These are phyloP conservation scores for Rhynchosporium secalis DNA, from an alignment of 2,329 filamentous ascomycete species.

Conservation along the genomic window DNA sequence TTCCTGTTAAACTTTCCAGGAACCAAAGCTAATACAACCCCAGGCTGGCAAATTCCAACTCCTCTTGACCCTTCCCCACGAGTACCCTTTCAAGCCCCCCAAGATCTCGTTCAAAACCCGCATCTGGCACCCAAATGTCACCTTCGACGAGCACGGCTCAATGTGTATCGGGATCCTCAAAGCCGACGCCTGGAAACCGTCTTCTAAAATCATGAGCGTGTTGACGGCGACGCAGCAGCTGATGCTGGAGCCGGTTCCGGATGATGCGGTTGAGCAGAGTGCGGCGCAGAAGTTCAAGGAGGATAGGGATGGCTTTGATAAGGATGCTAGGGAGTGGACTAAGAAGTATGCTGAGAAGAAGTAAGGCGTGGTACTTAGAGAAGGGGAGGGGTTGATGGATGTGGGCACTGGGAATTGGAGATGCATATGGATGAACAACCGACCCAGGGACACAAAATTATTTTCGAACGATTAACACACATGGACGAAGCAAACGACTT, in stretches of 20 bases:
- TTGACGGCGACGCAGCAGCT: slow-evolving; percentile 65
- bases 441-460: neutral
- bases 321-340: slow-evolving; percentile 67
- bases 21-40: neutral
- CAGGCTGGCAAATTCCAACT: slow-evolving; percentile 66
- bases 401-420: neutral
- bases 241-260: slow-evolving; percentile 65
- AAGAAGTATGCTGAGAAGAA: slow-evolving; percentile 57
- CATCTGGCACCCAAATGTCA: slow-evolving; percentile 76
- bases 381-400: neutral
- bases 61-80: slow-evolving; percentile 63
- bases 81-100: slow-evolving; percentile 75
- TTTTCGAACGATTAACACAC: neutral
- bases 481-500: neutral
- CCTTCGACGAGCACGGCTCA: slow-evolving; percentile 70
- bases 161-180: slow-evolving; percentile 75
- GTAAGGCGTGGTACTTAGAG: neutral
- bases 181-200: slow-evolving; percentile 72
- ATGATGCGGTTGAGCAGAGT: slow-evolving; percentile 68
- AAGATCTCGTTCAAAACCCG: slow-evolving; percentile 69
- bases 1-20: neutral
- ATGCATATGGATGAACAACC: neutral
- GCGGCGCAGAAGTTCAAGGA: slow-evolving; percentile 71
- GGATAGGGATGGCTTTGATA: slow-evolving; percentile 61
- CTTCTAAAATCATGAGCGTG: slow-evolving; percentile 65